Evolutionary conservation across 2,329 filamentous ascomycete genomes (phyloP).

Genomic region (Claviceps quebecensis): DNA sequence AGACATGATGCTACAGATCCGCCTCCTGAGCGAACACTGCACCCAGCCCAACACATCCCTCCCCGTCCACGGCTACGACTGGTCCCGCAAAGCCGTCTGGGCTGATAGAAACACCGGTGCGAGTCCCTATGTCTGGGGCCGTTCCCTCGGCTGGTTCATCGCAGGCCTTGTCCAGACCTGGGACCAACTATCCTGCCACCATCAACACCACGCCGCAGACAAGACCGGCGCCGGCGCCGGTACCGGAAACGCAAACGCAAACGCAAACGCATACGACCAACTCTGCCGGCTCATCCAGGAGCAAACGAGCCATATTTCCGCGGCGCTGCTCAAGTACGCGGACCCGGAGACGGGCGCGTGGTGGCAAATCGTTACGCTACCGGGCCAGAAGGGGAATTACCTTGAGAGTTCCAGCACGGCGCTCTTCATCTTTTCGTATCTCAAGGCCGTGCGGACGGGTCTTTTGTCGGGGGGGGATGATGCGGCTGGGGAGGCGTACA

Average conservation of each 20-base stretch:
- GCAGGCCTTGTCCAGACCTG: conserved; percentile 36
- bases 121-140: conserved; percentile 38
- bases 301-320: neutral
- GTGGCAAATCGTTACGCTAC: conserved; percentile 39
- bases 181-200: conserved; percentile 22
- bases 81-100: conserved; percentile 33
- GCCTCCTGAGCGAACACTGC: conserved; percentile 8
- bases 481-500: neutral
- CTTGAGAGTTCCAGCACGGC: conserved; percentile 45
- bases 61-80: conserved; percentile 39
- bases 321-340: conserved; percentile 20
- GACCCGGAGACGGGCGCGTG: conserved; percentile 34
- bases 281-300: conserved; percentile 11
- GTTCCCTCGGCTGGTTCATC: conserved; percentile 40
- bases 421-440: conserved; percentile 36
- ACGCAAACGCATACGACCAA: no score
- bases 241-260: no score
- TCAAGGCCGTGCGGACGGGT: conserved; percentile 9
- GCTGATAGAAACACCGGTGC: conserved; percentile 34
- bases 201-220: no score
- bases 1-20: conserved; percentile 11
- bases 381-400: conserved; percentile 40
- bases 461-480: neutral
- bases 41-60: neutral
- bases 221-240: no score